Base-by-base conservation (phyloP, 495 filamentous ascomycete species). In the Neurospora discreta region DNA sequence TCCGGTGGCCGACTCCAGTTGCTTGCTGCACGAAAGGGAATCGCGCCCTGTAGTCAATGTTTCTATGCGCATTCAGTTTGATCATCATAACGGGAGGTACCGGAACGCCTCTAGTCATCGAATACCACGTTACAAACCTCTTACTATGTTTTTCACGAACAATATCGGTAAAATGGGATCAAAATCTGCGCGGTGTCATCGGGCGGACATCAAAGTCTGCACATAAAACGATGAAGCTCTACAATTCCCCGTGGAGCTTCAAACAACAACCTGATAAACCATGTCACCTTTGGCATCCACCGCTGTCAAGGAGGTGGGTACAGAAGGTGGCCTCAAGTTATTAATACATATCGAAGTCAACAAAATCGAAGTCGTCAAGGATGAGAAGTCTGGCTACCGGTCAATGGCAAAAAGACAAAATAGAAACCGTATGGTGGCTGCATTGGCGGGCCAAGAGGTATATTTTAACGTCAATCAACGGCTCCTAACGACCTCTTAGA, bases 401-500 rank as follows among this genome's bases (percentile, higher is more conserved):
- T 58, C 46, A 58, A 33, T 65, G 26, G 52, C 52, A 65, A 65
- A 15, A 16, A 60, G 46, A 65, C 26, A 18, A 0, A 65, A 33
- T 9, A 26, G 26, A 30, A 65, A 13, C 46, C 46, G 13, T 9
- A 16, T 60, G 52, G 15, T 5, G 15, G 13, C 30, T 11, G 52
- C 13, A 15, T 65, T 65, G 52, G 26, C 33, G 26, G 52, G 26
- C 23, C 52, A 65, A 65, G 52, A 30, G 52, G 52, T 65, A 65
- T 65, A 65, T 65, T 65, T 65, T 65, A 7, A 65, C 15, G 52
- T 65, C 68, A 41, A 15, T 39, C 39, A 69, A 69, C 39, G 52
- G 52, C 52, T 65, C 52, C 52, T 65, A 65, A 65, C 52, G 52
- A n/a, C 39, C 67, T 13, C 75, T 87, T 89, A 99, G 91, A 97